phyloP scores from a whole-genome alignment of 768 basidiomycete genomes.

The Podaxis sp. region DNA sequence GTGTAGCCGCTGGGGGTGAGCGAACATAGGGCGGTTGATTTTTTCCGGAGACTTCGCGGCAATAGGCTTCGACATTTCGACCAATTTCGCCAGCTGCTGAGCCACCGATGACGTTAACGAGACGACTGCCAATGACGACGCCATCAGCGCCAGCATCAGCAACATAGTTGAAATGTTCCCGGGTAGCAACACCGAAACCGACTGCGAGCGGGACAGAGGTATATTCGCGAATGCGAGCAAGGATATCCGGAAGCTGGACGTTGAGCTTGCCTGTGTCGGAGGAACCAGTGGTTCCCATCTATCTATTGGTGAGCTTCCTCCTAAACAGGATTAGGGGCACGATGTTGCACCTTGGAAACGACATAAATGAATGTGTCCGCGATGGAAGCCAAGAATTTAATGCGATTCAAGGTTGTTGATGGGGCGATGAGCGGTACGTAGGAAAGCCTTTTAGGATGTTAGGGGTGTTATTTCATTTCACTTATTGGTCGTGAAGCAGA shows the following conservation, averaged over 20 bases:
- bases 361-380: slow-evolving; percentile 98
- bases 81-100: slow-evolving; percentile 50
- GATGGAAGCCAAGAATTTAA: slow-evolving; percentile 88
- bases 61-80: slow-evolving; percentile 67
- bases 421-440: slow-evolving; percentile 96
- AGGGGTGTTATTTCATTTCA: slow-evolving; percentile 6
- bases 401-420: slow-evolving; percentile 83
- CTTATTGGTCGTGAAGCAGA: not conserved
- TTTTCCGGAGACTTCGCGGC: slow-evolving; percentile 62
- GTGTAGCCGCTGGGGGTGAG: slow-evolving; percentile 30
- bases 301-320: slow-evolving; percentile 17
- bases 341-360: slow-evolving; percentile 78
- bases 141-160: slow-evolving; percentile 90
- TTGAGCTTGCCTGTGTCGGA: slow-evolving; percentile 74
- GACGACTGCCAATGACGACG: slow-evolving; percentile 88
- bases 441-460: slow-evolving; percentile 60
- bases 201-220: slow-evolving; percentile 87
- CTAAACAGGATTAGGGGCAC: not conserved
- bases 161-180: slow-evolving; percentile 85
- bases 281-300: slow-evolving; percentile 99
- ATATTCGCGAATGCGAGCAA: slow-evolving; percentile 78
- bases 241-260: slow-evolving; percentile 75
- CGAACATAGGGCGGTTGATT: slow-evolving; percentile 35
- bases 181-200: slow-evolving; percentile 93
- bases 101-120: slow-evolving; percentile 79